Base-by-base conservation (phyloP, 2,329 filamentous ascomycete genomes). In the Sarocladium strictum region DNA sequence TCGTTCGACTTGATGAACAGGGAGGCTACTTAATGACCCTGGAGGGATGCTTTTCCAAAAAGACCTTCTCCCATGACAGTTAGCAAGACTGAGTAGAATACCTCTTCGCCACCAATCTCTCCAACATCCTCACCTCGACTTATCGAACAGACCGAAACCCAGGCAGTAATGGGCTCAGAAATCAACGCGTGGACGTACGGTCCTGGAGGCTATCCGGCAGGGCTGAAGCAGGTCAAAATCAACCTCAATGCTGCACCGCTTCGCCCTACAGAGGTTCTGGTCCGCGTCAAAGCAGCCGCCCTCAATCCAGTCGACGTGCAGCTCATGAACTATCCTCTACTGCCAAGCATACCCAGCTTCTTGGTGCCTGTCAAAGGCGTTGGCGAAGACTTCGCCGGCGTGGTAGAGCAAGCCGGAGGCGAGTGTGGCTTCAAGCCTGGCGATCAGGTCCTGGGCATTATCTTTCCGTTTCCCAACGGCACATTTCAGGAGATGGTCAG, bases 271-370 rank as follows among this genome's bases (percentile, higher is more conserved):
- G 54, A 55, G 47, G 26, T 55, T 3, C 35, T 52, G 9, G 37
- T 55, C 27, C 54, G 54, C 21, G 49, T 49, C 47, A 52, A 45
- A 27, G 54, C 54, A 19, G 54, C 54, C 4, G 47, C 54, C 2
- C 45, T 55, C 2, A 55, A 55, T 19, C 54, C 54, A 11, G 40
- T 55, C 47, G 54, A 55, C 23, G 24, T 49, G n/a, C 54, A 55
- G 54, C 37, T 55, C 2, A 55, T 55, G 47, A 26, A 38, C 21
- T 43, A 29, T 27, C 53, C 53, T 2, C 43, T 52, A 11, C 19
- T 52, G 10, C 40, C 12, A 5, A 50, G 5, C 15, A 6, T 52
- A 3, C 53, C 53, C 26, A 23, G 12, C 14, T 51, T 33, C 3
- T 10, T 55, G n/a, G 12, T 55, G 12, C 53, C 53, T 2, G 19